Evolutionary conservation across 495 filamentous ascomycete species (phyloP).

Genomic region (Lasiosphaeria hispida): DNA sequence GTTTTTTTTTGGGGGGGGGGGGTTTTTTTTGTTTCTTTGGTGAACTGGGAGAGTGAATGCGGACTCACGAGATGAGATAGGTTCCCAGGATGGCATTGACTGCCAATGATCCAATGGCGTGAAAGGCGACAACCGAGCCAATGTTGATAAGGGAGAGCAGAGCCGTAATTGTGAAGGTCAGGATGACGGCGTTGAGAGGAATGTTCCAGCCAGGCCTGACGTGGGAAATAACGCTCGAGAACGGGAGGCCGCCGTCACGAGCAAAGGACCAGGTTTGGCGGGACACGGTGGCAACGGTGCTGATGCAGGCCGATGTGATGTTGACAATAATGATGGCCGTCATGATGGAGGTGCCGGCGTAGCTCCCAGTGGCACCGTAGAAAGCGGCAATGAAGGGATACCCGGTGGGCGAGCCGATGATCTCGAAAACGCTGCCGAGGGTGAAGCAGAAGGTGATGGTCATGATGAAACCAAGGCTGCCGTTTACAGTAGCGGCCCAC

Average conservation of each 20-base stretch:
- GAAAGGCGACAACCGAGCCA: constrained; percentile 54
- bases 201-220: constrained; percentile 45
- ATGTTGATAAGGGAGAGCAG: constrained; percentile 61
- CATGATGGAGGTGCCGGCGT: constrained; percentile 46
- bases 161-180: constrained; percentile 49
- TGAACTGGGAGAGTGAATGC: background rate
- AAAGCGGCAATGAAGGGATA: constrained; percentile 56
- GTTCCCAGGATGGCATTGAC: constrained; percentile 43
- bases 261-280: constrained; percentile 61
- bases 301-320: constrained; percentile 47
- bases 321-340: constrained; percentile 46
- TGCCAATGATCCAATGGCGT: constrained; percentile 52
- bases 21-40: too few relatives aligned
- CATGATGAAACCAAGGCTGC: constrained; percentile 41
- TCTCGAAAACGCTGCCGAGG: constrained; percentile 39
- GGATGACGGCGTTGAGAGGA: constrained; percentile 50
- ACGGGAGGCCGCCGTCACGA: constrained; percentile 58
- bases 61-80: constrained; percentile 41
- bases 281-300: constrained; percentile 50
- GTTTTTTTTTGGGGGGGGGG: too few relatives aligned
- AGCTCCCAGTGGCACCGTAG: constrained; percentile 43
- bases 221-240: constrained; percentile 43
- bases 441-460: constrained; percentile 48
- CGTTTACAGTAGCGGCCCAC: constrained; percentile 39
- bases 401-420: constrained; percentile 35